Percentiles rank a stretch among this genome's conserved stretches.
Conservation (phyloP, 2,329 filamentous ascomycete species). For the Trichoderma sp. region DNA sequence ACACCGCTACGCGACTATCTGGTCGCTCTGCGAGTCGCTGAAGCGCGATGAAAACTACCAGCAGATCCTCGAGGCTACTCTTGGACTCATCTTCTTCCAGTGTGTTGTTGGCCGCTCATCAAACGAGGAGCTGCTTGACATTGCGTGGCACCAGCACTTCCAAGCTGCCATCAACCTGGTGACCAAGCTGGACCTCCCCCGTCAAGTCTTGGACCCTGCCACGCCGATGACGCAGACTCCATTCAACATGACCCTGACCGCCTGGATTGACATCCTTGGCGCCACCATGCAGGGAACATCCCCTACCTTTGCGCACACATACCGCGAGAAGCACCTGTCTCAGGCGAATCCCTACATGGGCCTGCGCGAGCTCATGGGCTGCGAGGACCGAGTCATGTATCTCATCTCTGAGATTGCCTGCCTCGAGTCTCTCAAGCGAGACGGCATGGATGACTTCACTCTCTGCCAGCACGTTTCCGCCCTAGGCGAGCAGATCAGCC, state of each 20-base stretch:
- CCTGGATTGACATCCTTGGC: constrained; percentile 97
- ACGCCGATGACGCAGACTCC: constrained; percentile 59
- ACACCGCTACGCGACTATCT: constrained; percentile 85
- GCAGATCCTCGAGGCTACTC: constrained; percentile 85
- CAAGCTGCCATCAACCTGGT: constrained; percentile 84
- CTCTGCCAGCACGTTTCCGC: constrained; percentile 86
- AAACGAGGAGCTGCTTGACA: constrained; percentile 82
- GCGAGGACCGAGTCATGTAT: constrained; percentile 96
- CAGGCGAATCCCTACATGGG: constrained; percentile 60
- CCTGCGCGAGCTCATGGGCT: constrained; percentile 91
- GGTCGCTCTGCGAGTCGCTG: constrained; percentile 78
- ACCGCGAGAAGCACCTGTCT: constrained; percentile 88
- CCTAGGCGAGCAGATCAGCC: constrained; percentile 81
- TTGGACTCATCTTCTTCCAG: constrained; percentile 96
- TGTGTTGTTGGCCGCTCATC: constrained; percentile 77
- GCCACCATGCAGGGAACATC: constrained; percentile 86
- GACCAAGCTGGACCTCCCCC: constrained; percentile 76
- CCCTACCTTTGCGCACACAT: constrained; percentile 89
- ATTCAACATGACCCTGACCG: constrained; percentile 91
- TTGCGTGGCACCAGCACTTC: constrained; percentile 97
- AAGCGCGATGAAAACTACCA: constrained; percentile 77
- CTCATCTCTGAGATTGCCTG: constrained; percentile 96
- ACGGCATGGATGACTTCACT: constrained; percentile 79
- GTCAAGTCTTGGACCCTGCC: constrained; percentile 59
- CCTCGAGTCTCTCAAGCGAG: constrained; percentile 80